Conservation (phyloP, 768 basidiomycete species). For the Pholiota microspora region DNA sequence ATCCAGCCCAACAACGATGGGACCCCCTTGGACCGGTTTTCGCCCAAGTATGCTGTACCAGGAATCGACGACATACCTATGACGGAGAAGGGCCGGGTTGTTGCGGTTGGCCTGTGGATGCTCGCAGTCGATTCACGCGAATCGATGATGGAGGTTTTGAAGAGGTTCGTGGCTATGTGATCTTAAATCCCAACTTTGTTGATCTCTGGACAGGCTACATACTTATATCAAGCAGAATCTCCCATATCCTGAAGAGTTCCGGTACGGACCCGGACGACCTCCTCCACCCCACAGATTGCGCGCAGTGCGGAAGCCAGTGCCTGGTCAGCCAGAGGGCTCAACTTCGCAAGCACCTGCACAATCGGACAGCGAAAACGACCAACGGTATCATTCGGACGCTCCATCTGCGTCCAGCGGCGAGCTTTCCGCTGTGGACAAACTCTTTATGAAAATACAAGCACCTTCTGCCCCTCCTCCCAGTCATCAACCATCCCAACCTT, state of each 20-base stretch:
- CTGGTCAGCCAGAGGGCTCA: not conserved
- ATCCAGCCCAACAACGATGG: slow-evolving; percentile 30
- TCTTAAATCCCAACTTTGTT: not conserved
- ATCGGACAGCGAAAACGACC: slow-evolving; percentile 29
- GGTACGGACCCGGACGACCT: slow-evolving; percentile 64
- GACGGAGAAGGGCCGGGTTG: slow-evolving; percentile 52
- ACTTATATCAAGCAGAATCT: slow-evolving; percentile 62
- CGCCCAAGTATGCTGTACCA: slow-evolving; percentile 45
- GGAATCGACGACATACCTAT: slow-evolving; percentile 41
- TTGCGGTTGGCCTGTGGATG: slow-evolving; percentile 75
- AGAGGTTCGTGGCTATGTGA: slow-evolving; percentile 44
- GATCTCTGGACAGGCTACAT: slow-evolving; percentile 47
- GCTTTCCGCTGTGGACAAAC: slow-evolving; percentile 43
- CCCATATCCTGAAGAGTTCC: slow-evolving; percentile 70
- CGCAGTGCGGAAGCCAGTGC: slow-evolving; percentile 22
- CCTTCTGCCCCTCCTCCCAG: slow-evolving; percentile 20
- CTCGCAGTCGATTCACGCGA: slow-evolving; percentile 68
- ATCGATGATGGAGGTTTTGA: slow-evolving; percentile 68
- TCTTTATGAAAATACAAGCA: slow-evolving; percentile 42
- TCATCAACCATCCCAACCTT: slow-evolving; percentile 23
- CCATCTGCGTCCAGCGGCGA: slow-evolving; percentile 24
- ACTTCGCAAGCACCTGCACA: slow-evolving; percentile 18
- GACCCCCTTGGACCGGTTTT: slow-evolving; percentile 42
- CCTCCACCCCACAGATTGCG: slow-evolving; percentile 49
- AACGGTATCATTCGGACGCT: slow-evolving; percentile 23